Base-by-base conservation (phyloP, 345 rosid genomes). In the Boechera retrofracta region DNA sequence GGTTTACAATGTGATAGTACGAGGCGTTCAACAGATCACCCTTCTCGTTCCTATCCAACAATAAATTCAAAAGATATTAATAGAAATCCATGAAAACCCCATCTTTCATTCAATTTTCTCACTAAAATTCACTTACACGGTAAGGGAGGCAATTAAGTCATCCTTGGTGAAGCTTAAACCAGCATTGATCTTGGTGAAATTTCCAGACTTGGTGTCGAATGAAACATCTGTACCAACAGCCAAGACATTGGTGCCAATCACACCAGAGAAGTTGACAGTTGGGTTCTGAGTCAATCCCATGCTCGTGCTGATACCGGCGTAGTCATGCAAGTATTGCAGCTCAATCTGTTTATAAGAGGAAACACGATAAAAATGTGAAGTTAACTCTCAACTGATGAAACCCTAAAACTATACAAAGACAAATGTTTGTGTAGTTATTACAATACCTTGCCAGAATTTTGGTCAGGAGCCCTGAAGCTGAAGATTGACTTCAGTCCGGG, bases 401-500 rank as follows among this genome's bases (percentile, higher is more conserved):
- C 51, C 7, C 1, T 8, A 39, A 60, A 33, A 54, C 31, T 1
- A 45, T 7, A 29, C 18, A 63, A 71, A 16, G 39, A 53, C 2
- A 47, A 12, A 64, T 4, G 28, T 48, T 53, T 2, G 64, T 1
- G 3, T 10, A 10, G 16, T 51, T 4, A 26, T 12, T 21, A 49
- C 9, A 7, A 63, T 76, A 92, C 98, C 97, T 90, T 94, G 79
- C 97, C 98, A 47, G 98, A 94, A 80, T 94, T 89, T 73, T 89
- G 97, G 82, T 94, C 98, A 69, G 98, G 99, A 59, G 81, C 85
- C 75, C 69, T 90, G 86, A 89, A 88, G 87, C 88, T 92, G 56
- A 92, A 74, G 77, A 92, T 92, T 15, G 97, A 47, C 89, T 87
- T 94, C 81, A 90, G 68, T 44, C 98, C 98, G 41, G 97, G 99